Evolutionary conservation across 2,329 filamentous ascomycete genomes (phyloP).

Genomic region (Calonectria crousiana): DNA sequence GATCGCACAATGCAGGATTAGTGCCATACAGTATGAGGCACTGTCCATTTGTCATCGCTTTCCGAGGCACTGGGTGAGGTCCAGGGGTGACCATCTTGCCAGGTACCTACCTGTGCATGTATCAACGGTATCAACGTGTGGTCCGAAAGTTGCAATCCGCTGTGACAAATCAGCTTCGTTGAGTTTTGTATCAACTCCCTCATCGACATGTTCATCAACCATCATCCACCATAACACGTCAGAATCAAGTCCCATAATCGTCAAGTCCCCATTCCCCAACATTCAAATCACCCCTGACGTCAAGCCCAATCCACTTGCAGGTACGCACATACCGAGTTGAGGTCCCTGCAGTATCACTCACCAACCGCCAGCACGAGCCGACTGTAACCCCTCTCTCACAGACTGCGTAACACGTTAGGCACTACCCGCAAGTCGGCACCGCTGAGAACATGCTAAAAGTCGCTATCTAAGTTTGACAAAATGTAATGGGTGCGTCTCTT

Average conservation of each 20-base stretch:
- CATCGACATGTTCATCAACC: not conserved
- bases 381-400: slow-evolving; percentile 26
- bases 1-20: not conserved
- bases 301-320: slow-evolving; percentile 22
- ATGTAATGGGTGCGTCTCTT: not conserved
- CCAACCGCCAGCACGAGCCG: slow-evolving; percentile 30
- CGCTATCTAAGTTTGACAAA: slow-evolving; percentile 2
- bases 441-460: not conserved
- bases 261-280: slow-evolving; percentile 37
- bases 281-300: slow-evolving; percentile 36
- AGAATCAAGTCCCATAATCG: slow-evolving; percentile 17
- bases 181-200: not conserved
- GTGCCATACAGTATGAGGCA: not conserved
- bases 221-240: slow-evolving; percentile 13
- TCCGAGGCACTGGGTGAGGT: not conserved
- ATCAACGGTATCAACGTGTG: not conserved
- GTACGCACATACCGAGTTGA: slow-evolving; percentile 6
- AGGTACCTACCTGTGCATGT: not conserved
- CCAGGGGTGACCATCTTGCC: not conserved
- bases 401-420: slow-evolving; percentile 4
- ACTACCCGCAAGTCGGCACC: not conserved
- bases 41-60: not conserved
- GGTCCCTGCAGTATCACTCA: slow-evolving; percentile 25
- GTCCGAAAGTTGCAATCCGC: not conserved
- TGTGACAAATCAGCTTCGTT: not conserved